phyloP scores from a whole-genome alignment of 2,329 filamentous ascomycete species.

The Rachicladosporium sp. region DNA sequence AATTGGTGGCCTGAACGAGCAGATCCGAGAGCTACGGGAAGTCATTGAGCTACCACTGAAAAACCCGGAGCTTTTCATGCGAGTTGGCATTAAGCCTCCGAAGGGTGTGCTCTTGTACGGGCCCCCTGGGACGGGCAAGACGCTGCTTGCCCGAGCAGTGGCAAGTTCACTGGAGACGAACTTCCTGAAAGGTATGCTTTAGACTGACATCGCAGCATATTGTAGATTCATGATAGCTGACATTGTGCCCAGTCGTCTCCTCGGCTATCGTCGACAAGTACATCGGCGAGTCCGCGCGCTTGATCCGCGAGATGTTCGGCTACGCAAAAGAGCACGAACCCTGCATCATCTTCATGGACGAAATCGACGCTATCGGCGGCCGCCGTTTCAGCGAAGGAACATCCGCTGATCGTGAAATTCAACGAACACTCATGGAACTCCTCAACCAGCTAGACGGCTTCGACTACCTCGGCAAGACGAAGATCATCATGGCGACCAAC shows the following conservation, averaged over 20 bases:
- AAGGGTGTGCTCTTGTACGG: slow-evolving; percentile 96
- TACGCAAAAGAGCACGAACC: slow-evolving; percentile 99
- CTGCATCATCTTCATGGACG: slow-evolving; percentile 99
- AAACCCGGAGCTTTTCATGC: slow-evolving; percentile 92
- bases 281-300: slow-evolving; percentile 90
- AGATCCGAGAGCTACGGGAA: slow-evolving; percentile 92
- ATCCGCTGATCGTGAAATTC: slow-evolving; percentile 93
- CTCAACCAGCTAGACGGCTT: slow-evolving; percentile 98
- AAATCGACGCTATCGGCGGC: slow-evolving; percentile 97
- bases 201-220: no score
- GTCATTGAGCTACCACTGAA: slow-evolving; percentile 97
- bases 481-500: slow-evolving; percentile 99
- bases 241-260: slow-evolving; percentile 60
- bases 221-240: no score
- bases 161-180: slow-evolving; percentile 96
- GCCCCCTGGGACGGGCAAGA: slow-evolving; percentile 94
- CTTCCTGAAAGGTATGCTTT: slow-evolving; percentile 72
- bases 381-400: slow-evolving; percentile 94
- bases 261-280: slow-evolving; percentile 99
- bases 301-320: slow-evolving; percentile 99
- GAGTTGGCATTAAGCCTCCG: slow-evolving; percentile 96
- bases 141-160: slow-evolving; percentile 81
- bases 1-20: slow-evolving; percentile 94
- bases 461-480: slow-evolving; percentile 97
- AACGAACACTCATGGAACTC: slow-evolving; percentile 95